Evolutionary conservation across 2,329 filamentous ascomycete genomes (phyloP).

Genomic region (Trichoderma oligosporum): DNA sequence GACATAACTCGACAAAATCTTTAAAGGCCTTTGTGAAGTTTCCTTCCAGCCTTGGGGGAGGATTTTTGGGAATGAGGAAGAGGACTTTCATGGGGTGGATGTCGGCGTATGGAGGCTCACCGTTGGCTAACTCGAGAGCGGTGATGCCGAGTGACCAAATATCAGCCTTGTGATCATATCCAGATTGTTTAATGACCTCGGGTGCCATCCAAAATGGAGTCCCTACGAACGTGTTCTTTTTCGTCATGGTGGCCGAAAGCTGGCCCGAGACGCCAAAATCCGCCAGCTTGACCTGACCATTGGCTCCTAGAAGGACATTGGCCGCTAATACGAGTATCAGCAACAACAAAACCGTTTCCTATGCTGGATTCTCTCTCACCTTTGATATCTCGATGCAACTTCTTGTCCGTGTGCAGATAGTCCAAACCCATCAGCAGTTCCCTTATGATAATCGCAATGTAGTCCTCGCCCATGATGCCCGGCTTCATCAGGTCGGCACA

Average conservation of each 20-base stretch:
- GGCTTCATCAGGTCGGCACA: conserved; percentile 96
- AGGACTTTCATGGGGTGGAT: conserved; percentile 99
- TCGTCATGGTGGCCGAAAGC: conserved; percentile 96
- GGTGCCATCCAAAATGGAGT: conserved; percentile 99
- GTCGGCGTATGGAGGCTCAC: conserved; percentile 90
- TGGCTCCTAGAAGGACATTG: conserved; percentile 83
- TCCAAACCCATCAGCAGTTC: conserved; percentile 87
- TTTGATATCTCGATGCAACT: conserved; percentile 95
- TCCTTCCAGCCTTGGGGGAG: conserved; percentile 74
- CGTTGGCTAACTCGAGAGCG: conserved; percentile 83
- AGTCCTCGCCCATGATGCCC: conserved; percentile 84
- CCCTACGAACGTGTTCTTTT: conserved; percentile 98
- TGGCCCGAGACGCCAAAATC: conserved; percentile 98
- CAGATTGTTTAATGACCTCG: conserved; percentile 97
- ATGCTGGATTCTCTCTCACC: no score
- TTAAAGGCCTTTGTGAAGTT: conserved; percentile 81
- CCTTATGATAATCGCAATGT: conserved; percentile 91
- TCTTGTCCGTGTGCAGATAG: conserved; percentile 92
- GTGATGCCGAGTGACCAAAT: conserved; percentile 98
- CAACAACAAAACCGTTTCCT: neutral
- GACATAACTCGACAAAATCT: conserved; percentile 77
- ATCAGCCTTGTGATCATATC: conserved; percentile 96
- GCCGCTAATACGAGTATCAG: conserved; percentile 57
- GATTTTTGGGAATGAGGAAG: conserved; percentile 93
- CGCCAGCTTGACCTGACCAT: conserved; percentile 92